These are phyloP conservation scores for Heimioporus sp. DNA, from an alignment of 768 basidiomycete genomes.

Conservation along the genomic window DNA sequence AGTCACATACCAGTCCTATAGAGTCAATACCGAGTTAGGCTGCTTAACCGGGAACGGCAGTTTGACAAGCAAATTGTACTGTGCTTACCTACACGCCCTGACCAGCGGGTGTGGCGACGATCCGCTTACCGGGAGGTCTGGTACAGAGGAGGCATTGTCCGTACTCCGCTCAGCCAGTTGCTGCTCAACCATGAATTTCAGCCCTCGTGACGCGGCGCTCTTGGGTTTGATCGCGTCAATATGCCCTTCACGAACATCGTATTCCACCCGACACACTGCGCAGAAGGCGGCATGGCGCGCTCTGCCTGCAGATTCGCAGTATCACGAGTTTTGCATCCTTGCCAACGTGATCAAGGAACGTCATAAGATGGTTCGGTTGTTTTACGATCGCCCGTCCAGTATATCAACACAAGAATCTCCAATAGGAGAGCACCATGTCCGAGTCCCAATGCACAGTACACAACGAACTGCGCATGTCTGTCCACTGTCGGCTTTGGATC, in stretches of 20 bases:
- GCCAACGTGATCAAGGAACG: conserved; percentile 28
- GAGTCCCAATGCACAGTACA: conserved; percentile 14
- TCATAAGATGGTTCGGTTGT: conserved; percentile 7
- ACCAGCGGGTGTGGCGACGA: conserved; percentile 40
- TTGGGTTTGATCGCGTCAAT: conserved; percentile 33
- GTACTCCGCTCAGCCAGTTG: conserved; percentile 37
- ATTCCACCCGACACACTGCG: conserved; percentile 33
- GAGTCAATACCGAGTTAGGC: conserved; percentile 29
- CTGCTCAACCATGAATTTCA: conserved; percentile 37
- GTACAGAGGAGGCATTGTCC: conserved; percentile 41
- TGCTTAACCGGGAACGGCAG: conserved; percentile 23
- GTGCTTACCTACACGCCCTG: conserved; percentile 43
- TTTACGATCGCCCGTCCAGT: not conserved
- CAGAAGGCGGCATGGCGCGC: conserved; percentile 34
- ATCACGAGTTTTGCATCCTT: conserved; percentile 19
- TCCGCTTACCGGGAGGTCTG: conserved; percentile 42
- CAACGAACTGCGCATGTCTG: conserved; percentile 9
- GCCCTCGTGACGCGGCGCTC: conserved; percentile 24
- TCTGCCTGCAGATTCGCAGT: conserved; percentile 27
- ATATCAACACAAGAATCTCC: not conserved
- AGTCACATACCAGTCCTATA: conserved; percentile 26
- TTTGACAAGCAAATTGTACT: conserved; percentile 31
- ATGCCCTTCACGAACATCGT: conserved; percentile 25
- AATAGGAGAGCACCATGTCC: not conserved
- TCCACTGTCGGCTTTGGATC: conserved; percentile 2